A percentile compares a stretch with the other conserved stretches of the same genome.
Evolutionary conservation across 441 rosid genomes (phyloP).

Genomic region (Macaranga tanarius): DNA sequence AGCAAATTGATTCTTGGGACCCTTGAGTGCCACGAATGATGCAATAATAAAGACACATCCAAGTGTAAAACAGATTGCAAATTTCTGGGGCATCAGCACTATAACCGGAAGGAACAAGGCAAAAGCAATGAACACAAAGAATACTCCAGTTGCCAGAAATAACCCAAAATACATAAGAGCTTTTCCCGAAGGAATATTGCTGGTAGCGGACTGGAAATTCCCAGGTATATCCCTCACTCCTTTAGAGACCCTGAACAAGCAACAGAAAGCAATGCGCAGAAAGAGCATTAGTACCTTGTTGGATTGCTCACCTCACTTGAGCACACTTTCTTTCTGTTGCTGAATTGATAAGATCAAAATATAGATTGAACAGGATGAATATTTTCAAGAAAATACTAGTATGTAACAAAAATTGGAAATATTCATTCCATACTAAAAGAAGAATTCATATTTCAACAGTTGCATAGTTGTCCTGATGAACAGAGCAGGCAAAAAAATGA

Average conservation of each 20-base stretch:
- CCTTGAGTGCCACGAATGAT: slow-evolving; percentile 62
- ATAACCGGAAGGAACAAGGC: slow-evolving; percentile 64
- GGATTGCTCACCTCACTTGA: neutral
- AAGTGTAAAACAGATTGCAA: slow-evolving; percentile 63
- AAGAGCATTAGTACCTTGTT: neutral
- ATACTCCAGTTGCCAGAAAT: slow-evolving; percentile 55
- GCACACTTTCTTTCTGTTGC: neutral
- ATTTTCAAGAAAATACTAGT: neutral
- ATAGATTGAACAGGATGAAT: neutral
- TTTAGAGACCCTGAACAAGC: slow-evolving; percentile 47
- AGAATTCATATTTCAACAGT: neutral
- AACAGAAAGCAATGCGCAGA: slow-evolving; percentile 3
- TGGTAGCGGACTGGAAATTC: slow-evolving; percentile 53
- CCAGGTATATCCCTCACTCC: slow-evolving; percentile 61
- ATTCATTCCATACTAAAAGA: neutral
- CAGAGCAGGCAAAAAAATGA: neutral
- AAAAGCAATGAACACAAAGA: slow-evolving; percentile 56
- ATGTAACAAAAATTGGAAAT: neutral
- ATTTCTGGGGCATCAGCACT: slow-evolving; percentile 66
- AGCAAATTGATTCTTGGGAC: slow-evolving; percentile 54
- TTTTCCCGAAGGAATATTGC: slow-evolving; percentile 62
- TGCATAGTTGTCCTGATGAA: neutral
- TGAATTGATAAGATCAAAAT: neutral
- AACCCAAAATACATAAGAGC: slow-evolving; percentile 53
- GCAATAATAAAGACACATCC: slow-evolving; percentile 54